Evolutionary conservation across 2,329 filamentous ascomycete genomes (phyloP), one percentile per base, ranked within the genome.

Genomic region (Parastagonospora avenae): DNA sequence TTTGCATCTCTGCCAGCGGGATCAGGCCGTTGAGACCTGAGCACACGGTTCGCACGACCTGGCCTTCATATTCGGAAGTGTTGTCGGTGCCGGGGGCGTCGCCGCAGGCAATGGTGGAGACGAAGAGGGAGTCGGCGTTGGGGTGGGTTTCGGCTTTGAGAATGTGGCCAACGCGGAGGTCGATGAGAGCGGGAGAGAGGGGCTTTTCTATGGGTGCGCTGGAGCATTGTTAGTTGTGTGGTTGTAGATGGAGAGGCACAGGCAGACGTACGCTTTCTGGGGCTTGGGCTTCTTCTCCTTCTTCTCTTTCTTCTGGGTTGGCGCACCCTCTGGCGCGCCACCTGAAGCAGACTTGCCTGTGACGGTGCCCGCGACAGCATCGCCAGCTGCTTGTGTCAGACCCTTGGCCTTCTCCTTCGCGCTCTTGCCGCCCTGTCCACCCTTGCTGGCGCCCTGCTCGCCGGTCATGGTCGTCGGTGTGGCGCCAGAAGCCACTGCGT

Each of bases 91-190:
- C 91, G 5, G 91, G 82, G 53, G 88, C 82, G 76, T 99, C 94
- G 59, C 94, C 94, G 79, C 93, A 92, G 59, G 92, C 91, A 69
- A 99, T 96, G 46, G 92, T 97, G 55, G 90, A 95, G 54, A 99
- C 94, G 77, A 87, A 99, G 45, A 99, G 85, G 10, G 90, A 95
- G 79, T 99, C 94, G 60, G 94, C 94, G 67, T 99, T 95, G 46
- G 94, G 94, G 80, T 99, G 94, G 75, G 92, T 89, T 77, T 94
- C 84, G 44, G 92, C 92, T 78, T 97, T 96, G 70, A 99, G 87
- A 66, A 99, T 97, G 80, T 97, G 94, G 54, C 94, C 94, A 54
- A 99, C 93, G 59, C 94, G 88, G 44, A 99, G 87, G 74, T 99
- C 94, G 72, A 99, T 97, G 54, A 96, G 84, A 52, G 84, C 82